These are phyloP conservation scores for Phytophthora quininea DNA, from an alignment of 352 stramenopile genomes.

Conservation along the genomic window DNA sequence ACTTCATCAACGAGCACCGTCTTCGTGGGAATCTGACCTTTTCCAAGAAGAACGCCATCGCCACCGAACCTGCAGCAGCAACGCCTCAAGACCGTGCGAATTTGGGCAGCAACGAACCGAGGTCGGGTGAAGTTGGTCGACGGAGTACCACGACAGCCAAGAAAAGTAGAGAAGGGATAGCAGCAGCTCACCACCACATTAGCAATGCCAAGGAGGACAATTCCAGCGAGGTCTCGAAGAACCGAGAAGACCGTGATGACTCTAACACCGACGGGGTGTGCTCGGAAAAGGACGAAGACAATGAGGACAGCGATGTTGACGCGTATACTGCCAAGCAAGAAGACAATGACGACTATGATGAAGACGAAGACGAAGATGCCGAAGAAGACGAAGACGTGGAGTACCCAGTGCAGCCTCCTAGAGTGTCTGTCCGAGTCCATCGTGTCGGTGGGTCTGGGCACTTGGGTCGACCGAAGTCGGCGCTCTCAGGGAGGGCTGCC, in stretches of 20 bases:
- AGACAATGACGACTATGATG: conserved; percentile 25
- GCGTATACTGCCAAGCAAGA: conserved; percentile 38
- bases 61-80: conserved; percentile 12
- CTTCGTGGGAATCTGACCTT: conserved; percentile 73
- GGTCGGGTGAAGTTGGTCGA: too few relatives aligned
- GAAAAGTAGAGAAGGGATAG: too few relatives aligned
- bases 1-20: conserved; percentile 84
- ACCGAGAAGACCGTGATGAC: too few relatives aligned
- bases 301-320: conserved; percentile 21
- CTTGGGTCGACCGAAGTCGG: conserved; percentile 30
- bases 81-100: too few relatives aligned
- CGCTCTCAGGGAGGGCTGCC: conserved; percentile 45
- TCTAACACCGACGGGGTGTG: conserved; percentile 14
- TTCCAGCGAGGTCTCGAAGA: too few relatives aligned
- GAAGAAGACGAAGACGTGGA: conserved; percentile 31
- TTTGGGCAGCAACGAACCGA: too few relatives aligned
- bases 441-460: conserved; percentile 48
- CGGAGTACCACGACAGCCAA: conserved; percentile 37
- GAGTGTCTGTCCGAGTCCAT: conserved; percentile 58
- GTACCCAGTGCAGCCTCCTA: conserved; percentile 39
- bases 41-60: conserved; percentile 32
- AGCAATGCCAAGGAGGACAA: conserved; percentile 22
- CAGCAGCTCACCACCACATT: conserved; percentile 29
- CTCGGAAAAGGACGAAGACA: conserved; percentile 25
- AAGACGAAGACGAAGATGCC: too few relatives aligned